A percentile compares a stretch with the other conserved stretches of the same genome.
These are phyloP conservation scores for Rubroshorea leprosula DNA, from an alignment of 345 rosid species.

Conservation along the genomic window DNA sequence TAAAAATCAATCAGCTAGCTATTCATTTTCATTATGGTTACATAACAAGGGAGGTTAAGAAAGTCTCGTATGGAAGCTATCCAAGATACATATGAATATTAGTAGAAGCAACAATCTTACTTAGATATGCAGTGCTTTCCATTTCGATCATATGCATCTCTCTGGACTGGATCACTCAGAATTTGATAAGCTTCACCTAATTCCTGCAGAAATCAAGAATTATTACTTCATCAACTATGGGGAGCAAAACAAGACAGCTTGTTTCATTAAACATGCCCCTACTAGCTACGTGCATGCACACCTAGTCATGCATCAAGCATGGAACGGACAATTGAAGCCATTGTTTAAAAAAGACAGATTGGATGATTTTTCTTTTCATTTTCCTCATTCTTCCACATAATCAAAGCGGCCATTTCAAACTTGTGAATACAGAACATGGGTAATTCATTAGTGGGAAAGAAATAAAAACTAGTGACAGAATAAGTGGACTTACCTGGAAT, in stretches of 20 bases:
- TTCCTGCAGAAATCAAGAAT: constrained; percentile 31
- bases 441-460: background rate
- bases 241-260: background rate
- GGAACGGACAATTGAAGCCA: too few species aligned
- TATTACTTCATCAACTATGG: background rate
- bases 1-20: background rate
- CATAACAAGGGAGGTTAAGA: background rate
- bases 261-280: too few species aligned
- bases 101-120: constrained; percentile 19
- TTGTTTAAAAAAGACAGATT: background rate
- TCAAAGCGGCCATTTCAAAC: too few species aligned
- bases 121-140: constrained; percentile 52
- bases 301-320: too few species aligned
- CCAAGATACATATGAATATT: background rate
- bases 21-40: background rate
- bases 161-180: constrained; percentile 56
- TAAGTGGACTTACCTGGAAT: constrained; percentile 42
- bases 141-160: constrained; percentile 55
- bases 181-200: constrained; percentile 75
- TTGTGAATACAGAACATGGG: too few species aligned
- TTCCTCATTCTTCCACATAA: too few species aligned
- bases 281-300: too few species aligned
- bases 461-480: background rate
- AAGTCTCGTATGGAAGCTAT: background rate
- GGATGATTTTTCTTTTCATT: too few species aligned